phyloP scores from a whole-genome alignment of 805 yeast genomes.

The Yamadazyma scolyti region DNA sequence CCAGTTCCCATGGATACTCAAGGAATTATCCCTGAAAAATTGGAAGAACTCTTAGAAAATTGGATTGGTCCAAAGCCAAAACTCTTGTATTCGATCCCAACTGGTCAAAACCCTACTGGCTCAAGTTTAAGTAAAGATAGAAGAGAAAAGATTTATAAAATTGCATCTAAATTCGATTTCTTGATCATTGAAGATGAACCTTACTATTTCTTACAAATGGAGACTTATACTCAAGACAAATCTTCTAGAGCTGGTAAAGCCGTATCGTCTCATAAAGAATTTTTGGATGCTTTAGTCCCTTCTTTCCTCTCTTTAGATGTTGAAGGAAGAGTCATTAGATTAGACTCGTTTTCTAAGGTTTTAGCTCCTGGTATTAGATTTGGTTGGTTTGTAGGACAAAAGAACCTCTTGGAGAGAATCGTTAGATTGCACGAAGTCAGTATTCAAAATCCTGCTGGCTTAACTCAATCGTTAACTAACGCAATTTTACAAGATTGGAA shows the following conservation, averaged over 20 bases:
- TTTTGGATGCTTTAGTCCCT: conserved; percentile 63
- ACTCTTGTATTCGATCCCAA: conserved; percentile 83
- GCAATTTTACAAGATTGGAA: conserved; percentile 83
- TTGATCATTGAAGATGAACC: conserved; percentile 94
- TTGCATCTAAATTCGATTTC: conserved; percentile 84
- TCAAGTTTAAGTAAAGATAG: conserved; percentile 74
- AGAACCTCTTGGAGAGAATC: conserved; percentile 57
- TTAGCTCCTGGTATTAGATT: conserved; percentile 87
- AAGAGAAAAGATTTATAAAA: conserved; percentile 67
- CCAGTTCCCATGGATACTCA: conserved; percentile 76
- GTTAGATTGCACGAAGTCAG: conserved; percentile 76
- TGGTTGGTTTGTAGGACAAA: conserved; percentile 86
- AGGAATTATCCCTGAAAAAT: conserved; percentile 73
- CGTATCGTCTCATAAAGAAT: conserved; percentile 56
- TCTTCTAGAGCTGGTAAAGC: conserved; percentile 25
- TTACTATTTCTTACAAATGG: conserved; percentile 95
- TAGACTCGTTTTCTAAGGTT: conserved; percentile 89
- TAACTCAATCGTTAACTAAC: conserved; percentile 66
- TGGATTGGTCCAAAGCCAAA: conserved; percentile 83
- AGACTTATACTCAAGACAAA: conserved; percentile 53
- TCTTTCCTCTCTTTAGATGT: conserved; percentile 73
- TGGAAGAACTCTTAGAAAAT: conserved; percentile 56
- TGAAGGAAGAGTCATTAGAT: conserved; percentile 86
- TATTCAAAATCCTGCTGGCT: conserved; percentile 78
- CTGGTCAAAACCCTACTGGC: conserved; percentile 99